Percentiles rank a stretch among this genome's conserved stretches.
Evolutionary conservation across 1,284 basidiomycete genomes (phyloP).

Genomic region (Ustilago esculenta): DNA sequence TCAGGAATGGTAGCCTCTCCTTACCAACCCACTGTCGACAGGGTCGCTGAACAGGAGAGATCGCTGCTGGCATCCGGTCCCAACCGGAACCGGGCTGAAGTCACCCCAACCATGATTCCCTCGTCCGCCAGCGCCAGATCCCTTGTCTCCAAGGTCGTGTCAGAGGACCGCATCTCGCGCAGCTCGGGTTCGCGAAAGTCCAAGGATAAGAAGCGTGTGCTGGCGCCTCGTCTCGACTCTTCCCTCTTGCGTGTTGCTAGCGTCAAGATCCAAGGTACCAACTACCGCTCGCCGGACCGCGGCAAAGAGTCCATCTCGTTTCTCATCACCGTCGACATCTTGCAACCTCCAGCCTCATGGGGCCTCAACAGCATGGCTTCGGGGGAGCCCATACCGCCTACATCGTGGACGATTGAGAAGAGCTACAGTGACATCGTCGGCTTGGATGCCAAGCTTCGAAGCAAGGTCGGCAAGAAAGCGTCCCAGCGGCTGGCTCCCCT

Average conservation of each 20-base stretch:
- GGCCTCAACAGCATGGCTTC: slow-evolving; percentile 67
- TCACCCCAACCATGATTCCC: slow-evolving; percentile 35
- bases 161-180: slow-evolving; percentile 26
- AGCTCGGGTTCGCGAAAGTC: slow-evolving; percentile 23
- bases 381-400: slow-evolving; percentile 72
- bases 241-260: slow-evolving; percentile 51
- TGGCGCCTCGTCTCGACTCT: slow-evolving; percentile 56
- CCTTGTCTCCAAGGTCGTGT: slow-evolving; percentile 25
- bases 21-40: slow-evolving; percentile 11
- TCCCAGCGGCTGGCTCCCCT: slow-evolving; percentile 79
- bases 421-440: slow-evolving; percentile 87
- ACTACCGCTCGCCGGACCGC: slow-evolving; percentile 83
- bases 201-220: slow-evolving; percentile 38
- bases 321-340: slow-evolving; percentile 71
- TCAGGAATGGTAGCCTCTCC: slow-evolving; percentile 22
- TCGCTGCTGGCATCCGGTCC: slow-evolving; percentile 45
- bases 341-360: slow-evolving; percentile 58
- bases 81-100: slow-evolving; percentile 35
- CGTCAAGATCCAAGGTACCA: slow-evolving; percentile 70
- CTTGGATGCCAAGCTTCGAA: slow-evolving; percentile 75
- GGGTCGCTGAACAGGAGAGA: slow-evolving; percentile 30
- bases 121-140: slow-evolving; percentile 45
- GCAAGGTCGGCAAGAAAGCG: slow-evolving; percentile 75
- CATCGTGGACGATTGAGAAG: slow-evolving; percentile 92
- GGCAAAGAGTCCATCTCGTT: slow-evolving; percentile 88